Evolutionary conservation across 2,329 filamentous ascomycete genomes (phyloP), one percentile per base, ranked within the genome.

Genomic region (Sclerotinia trifoliorum): DNA sequence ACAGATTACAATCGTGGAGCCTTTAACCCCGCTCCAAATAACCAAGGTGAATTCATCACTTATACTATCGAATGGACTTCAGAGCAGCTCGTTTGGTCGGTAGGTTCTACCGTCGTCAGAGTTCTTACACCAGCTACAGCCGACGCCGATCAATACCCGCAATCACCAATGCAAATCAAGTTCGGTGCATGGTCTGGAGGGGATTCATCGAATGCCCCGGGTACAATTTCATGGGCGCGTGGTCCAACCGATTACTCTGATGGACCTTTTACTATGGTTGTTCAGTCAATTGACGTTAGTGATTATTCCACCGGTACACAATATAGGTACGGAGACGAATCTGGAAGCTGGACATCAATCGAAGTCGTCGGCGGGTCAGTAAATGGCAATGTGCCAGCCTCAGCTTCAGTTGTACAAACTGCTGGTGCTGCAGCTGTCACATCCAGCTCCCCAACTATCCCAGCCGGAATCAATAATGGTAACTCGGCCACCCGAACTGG

Each of bases 131-230:
- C 87, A 52, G 83, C 81, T 62, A 88, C 91, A 65, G 91, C 94
- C 69, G 86, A 89, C 70, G 77, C 83, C 67, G 84, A 83, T 71
- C 91, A 96, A 79, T 99, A 96, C 77, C 95, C 95, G 10, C 95
- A 99, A 81, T 93, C 93, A 0, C 95, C 95, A 5, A 97, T 97
- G 93, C 90, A 93, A 80, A 82, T 98, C 80, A 96, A 94, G 80
- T 88, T 98, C 74, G 95, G 95, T 70, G 83, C 90, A 68, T 99
- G 95, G 95, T 89, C 92, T 65, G 95, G 93, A 76, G 95, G 95
- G 74, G 95, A 98, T 79, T 84, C 83, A 39, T 74, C 75, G 74
- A 97, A 98, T 79, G 77, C 88, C 0, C 78, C 84, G 19, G 95
- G 95, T 68, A 98, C 94, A 21, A 92, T 98, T 75, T 83, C 88